These are phyloP conservation scores for Solanum tacnaense DNA, from an alignment of 257 asterid genomes.

Conservation along the genomic window DNA sequence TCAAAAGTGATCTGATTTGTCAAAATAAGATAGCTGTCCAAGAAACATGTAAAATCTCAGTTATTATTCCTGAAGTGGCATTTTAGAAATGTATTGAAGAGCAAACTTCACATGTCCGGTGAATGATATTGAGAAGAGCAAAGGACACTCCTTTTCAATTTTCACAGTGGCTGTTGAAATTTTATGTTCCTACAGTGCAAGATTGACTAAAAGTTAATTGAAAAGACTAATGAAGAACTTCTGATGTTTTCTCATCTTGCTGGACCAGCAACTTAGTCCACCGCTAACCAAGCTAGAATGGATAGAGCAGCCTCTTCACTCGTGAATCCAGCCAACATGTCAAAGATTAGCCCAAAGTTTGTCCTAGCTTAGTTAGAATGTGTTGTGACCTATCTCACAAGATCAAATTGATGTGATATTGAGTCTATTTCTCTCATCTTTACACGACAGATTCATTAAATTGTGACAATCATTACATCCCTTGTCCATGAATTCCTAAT, in stretches of 20 bases:
- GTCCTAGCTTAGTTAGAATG: background rate
- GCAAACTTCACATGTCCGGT: background rate
- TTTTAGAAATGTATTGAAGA: background rate
- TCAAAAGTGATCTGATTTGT: slow-evolving; percentile 94
- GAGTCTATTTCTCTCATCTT: background rate
- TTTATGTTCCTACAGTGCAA: background rate
- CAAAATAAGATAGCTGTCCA: slow-evolving; percentile 76
- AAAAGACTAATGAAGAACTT: background rate
- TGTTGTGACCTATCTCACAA: background rate
- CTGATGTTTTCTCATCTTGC: background rate
- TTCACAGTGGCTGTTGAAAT: background rate
- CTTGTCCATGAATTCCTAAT: background rate
- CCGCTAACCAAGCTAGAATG: background rate
- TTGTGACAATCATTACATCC: background rate
- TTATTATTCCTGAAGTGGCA: background rate
- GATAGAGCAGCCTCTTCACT: background rate
- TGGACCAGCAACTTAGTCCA: background rate
- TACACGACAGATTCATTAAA: background rate
- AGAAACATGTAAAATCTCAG: background rate
- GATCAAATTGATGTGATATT: background rate
- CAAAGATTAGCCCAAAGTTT: background rate
- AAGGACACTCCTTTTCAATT: background rate
- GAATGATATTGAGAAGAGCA: background rate
- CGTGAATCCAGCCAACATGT: background rate
- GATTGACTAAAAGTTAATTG: background rate